A percentile compares a stretch with the other conserved stretches of the same genome.
These are phyloP conservation scores for Homolaphlyctis polyrhiza DNA, from an alignment of 371 early-diverging fungal genomes.

Conservation along the genomic window DNA sequence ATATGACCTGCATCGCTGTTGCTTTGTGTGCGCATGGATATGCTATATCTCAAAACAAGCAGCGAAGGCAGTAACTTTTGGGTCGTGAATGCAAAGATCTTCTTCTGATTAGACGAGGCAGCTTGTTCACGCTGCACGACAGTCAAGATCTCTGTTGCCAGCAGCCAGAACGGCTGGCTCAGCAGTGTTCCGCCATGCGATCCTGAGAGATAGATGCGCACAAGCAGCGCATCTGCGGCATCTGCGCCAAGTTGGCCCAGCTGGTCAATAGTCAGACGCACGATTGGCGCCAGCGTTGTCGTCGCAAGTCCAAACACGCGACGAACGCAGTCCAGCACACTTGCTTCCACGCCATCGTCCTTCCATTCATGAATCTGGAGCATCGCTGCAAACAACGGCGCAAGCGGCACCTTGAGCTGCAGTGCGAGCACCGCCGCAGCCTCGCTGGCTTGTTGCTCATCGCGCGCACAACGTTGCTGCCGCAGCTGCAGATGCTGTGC, in stretches of 20 bases:
- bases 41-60: background rate
- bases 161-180: background rate
- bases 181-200: background rate
- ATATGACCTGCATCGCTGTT: too few species aligned
- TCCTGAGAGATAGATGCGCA: background rate
- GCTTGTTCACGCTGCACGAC: background rate
- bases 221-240: background rate
- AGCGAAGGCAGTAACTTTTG: background rate
- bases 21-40: too few species aligned
- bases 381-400: background rate
- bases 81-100: background rate
- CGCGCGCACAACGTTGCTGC: too few species aligned
- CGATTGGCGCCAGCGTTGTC: background rate
- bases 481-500: background rate
- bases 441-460: too few species aligned
- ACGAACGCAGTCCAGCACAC: background rate
- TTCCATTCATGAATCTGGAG: background rate
- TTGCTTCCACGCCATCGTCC: too few species aligned
- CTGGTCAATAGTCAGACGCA: background rate
- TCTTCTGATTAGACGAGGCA: background rate
- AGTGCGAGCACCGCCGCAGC: background rate
- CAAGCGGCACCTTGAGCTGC: constrained; percentile 4
- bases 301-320: constrained; percentile 1
- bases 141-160: background rate
- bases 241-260: background rate